Conservation (phyloP, 345 rosid genomes). For the Triadica sebifera region DNA sequence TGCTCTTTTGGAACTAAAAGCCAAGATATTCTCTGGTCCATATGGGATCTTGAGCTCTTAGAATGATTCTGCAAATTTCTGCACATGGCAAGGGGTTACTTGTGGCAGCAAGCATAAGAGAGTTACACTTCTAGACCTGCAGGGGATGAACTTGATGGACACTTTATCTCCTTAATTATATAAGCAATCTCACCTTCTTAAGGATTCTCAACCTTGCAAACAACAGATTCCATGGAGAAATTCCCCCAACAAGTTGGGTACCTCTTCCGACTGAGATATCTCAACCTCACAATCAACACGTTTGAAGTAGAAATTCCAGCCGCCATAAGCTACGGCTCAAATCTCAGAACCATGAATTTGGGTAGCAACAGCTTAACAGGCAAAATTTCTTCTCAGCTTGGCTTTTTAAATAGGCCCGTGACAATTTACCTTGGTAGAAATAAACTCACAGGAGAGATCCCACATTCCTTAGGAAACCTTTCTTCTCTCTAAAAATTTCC, state of each 20-base stretch:
- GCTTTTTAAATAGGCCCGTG: not conserved
- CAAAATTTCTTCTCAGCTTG: not conserved
- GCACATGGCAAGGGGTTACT: too few species aligned
- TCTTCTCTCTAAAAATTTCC: not conserved
- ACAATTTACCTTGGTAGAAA: not conserved
- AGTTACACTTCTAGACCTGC: too few species aligned
- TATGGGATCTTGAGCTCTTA: too few species aligned
- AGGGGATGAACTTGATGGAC: too few species aligned
- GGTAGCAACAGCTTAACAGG: not conserved
- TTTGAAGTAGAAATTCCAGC: slow-evolving; percentile 14
- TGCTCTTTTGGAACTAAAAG: too few species aligned
- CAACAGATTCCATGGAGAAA: not conserved
- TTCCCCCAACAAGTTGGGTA: slow-evolving; percentile 25
- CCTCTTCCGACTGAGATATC: slow-evolving; percentile 7
- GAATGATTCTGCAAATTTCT: too few species aligned
- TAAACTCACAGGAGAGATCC: slow-evolving; percentile 7
- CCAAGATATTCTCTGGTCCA: too few species aligned
- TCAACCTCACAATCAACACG: not conserved
- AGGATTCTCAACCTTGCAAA: too few species aligned
- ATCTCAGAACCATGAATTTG: not conserved
- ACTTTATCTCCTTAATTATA: too few species aligned
- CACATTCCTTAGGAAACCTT: slow-evolving; percentile 14
- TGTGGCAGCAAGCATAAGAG: too few species aligned
- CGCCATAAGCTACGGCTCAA: not conserved
- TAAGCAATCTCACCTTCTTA: too few species aligned